Base-by-base conservation (phyloP, 1,139 yeast species). In the Zygoascus hellenicus region DNA sequence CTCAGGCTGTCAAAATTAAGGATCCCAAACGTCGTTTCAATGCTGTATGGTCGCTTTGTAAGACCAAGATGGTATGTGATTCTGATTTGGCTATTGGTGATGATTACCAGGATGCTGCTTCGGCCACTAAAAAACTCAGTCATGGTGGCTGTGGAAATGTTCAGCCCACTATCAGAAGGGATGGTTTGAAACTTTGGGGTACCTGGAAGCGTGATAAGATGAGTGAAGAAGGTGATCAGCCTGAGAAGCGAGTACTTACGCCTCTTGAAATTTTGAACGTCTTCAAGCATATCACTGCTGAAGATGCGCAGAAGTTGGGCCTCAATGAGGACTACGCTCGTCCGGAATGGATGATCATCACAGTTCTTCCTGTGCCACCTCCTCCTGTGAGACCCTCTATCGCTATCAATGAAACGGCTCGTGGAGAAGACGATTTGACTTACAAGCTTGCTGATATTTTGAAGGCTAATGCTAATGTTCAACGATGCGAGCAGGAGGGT, bases 371-470 rank as follows among this genome's bases (percentile, higher is more conserved):
- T 1, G 98, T 94, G n/a, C 99, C 99, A 39, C 99, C 99, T 46
- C 98, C 98, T 50, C 97, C 97, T 32, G 98, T 94, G 32, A 84
- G 99, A 69, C 99, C 99, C 14, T 86, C 96, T 37, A 92, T 94
- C 71, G 96, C 98, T 2, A 90, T 92, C 61, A 92, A 92, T 59
- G 98, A 94, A 63, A 88, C 97, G n/a, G 96, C 96, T 49, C 81
- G 98, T 71, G 97, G 98, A 60, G 98, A 94, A 67, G 99, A 94
- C 78, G 99, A 94, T 76, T 83, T 94, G 69, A 94, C 99, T 2
- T 92, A 90, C 66, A 94, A 94, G 69, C 76, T 94, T 57, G 97
- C 98, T 7, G 99, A 94, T 74, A 92, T 94, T 46, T 72, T 94
- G 59, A 92, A 94, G 67, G 97, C 98, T 1, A 94, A 90, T 63